Evolutionary conservation across 1,139 yeast species (phyloP).

Genomic region (Pneumocystis murina): DNA sequence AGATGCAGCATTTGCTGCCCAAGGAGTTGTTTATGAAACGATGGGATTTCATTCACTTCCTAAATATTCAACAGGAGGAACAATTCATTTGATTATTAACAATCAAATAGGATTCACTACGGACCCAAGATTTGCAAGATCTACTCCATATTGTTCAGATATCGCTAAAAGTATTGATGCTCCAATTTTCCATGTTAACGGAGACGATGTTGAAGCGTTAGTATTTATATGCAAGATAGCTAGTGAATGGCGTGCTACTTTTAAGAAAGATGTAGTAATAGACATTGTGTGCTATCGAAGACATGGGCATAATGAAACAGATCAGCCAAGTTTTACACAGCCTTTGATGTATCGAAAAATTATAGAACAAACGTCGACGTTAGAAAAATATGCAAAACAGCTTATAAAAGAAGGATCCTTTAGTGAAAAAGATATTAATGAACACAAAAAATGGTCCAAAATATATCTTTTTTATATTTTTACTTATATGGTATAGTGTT

Average conservation of each 20-base stretch:
- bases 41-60: slow-evolving; percentile 89
- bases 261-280: slow-evolving; percentile 88
- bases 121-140: slow-evolving; percentile 93
- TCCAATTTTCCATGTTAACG: slow-evolving; percentile 97
- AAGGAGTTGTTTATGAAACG: slow-evolving; percentile 97
- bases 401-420: slow-evolving; percentile 76
- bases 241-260: slow-evolving; percentile 95
- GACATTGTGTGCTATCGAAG: slow-evolving; percentile 98
- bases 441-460: slow-evolving; percentile 73
- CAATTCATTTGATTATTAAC: slow-evolving; percentile 85
- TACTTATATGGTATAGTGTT: slow-evolving; percentile 27
- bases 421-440: slow-evolving; percentile 77
- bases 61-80: slow-evolving; percentile 96
- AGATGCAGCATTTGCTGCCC: slow-evolving; percentile 98
- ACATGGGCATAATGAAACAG: slow-evolving; percentile 98
- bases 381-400: slow-evolving; percentile 70
- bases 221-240: slow-evolving; percentile 88
- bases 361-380: slow-evolving; percentile 74
- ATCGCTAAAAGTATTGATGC: slow-evolving; percentile 93
- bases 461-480: not conserved
- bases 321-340: slow-evolving; percentile 97
- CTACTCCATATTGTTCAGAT: slow-evolving; percentile 96
- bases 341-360: slow-evolving; percentile 91
- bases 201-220: slow-evolving; percentile 91
- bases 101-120: slow-evolving; percentile 99